Evolutionary conservation across 306 rosid genomes (phyloP), one percentile per base, ranked within the genome.

Genomic region (Cicer pinnatifidum): DNA sequence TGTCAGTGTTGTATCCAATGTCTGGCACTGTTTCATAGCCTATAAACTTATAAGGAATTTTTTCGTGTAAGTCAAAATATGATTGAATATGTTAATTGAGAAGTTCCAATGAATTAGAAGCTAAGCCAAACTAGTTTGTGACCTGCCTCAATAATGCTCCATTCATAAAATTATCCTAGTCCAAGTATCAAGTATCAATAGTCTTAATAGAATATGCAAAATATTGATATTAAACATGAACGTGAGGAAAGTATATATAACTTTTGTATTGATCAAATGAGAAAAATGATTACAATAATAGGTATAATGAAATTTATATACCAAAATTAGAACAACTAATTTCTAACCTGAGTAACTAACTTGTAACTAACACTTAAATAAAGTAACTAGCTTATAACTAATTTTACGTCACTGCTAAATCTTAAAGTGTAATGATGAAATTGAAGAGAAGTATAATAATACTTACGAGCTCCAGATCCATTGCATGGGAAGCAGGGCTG

Each of bases 401-500:
- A 28, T 28, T 28, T 28, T 28, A 28, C 3, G 1, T 28, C 28
- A 1, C 11, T 44, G 7, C 0, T 44, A 23, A 2, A 23, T 23
- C 28, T 23, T 23, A 23, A 23, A 23, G 41, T 11, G 40, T 58
- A 41, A 60, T 58, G 65, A 60, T 64, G 37, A 33, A 60, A 60
- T 60, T 60, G 66, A 73, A 58, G 13, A 39, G 37, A 54, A 46
- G 11, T 8, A 47, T 47, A n/a, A 35, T 35, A 71, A 69, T 35
- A 86, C 93, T 89, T 81, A 91, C 97, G 99, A 58, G 97, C 96
- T 6, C 97, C 99, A 3, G 97, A 79, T 52, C 97, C 99, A 80
- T n/a, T 80, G 87, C 97, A 95, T 2, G 99, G 99, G 82, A 95
- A 95, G 86, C 99, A 91, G 48, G 96, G 85, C 61, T 90, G 99